Base-by-base conservation (phyloP, 1,284 basidiomycete species). In the Moesziomyces sp. region DNA sequence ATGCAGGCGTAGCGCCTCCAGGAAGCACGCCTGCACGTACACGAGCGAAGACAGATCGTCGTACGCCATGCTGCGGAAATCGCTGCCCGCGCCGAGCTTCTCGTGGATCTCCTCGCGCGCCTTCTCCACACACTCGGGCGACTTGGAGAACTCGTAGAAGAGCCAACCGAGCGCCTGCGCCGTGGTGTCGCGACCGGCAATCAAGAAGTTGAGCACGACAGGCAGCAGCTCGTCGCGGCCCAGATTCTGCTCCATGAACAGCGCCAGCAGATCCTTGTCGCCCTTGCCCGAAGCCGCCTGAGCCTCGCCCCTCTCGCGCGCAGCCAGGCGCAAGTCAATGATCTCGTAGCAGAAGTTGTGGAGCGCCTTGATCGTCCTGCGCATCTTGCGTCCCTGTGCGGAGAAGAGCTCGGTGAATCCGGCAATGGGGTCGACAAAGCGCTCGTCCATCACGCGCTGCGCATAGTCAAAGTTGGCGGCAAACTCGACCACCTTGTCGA, bases 211-310 rank as follows among this genome's bases (percentile, higher is more conserved):
- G 52, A 77, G 70, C 23, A 81, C 74, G 0, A 83, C 80, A 7
- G 67, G 63, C 1, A 83, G 77, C 35, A 85, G 63, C 61, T 84
- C 77, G 48, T 80, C 64, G 42, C 83, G 82, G 28, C 63, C 53
- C 21, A 61, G 35, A 10, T 65, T 69, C 56, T 87, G 85, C 21
- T 85, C 82, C 58, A 85, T 79, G 78, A 88, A 88, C 51, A 86
- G 84, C 21, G 86, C 86, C 18, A 85, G 83, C 38, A 80, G 62
- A 26, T 80, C 78, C 64, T 78, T 78, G 56, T 67, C 71, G 23
- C 76, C 76, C 52, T 69, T 68, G 2, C 61, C 65, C 2, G 60
- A 60, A 9, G 58, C 65, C 14, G 70, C 70, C n/a, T 61, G 60
- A 2, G 61, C 65, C 23, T 68, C 57, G n/a, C 67, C 67, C 3